These are phyloP conservation scores for Paramecium sonneborni DNA, from an alignment of 73 alveolate species.

Conservation along the genomic window DNA sequence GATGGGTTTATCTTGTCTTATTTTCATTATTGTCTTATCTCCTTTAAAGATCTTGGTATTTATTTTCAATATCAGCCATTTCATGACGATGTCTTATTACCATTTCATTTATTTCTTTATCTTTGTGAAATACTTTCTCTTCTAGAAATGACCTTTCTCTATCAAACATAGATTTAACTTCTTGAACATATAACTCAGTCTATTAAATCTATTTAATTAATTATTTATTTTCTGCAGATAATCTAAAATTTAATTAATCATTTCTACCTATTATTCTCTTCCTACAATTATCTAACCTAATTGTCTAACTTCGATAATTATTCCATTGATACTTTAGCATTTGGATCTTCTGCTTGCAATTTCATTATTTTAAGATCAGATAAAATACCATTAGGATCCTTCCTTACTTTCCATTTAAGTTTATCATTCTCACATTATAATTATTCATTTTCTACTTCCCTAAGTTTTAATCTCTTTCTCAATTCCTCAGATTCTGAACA, in stretches of 20 bases:
- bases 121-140: background rate
- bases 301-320: background rate
- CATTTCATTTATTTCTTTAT: slow-evolving; percentile 35
- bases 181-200: background rate
- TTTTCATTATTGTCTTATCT: background rate
- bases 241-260: background rate
- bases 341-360: background rate
- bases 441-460: slow-evolving; percentile 36
- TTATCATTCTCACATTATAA: slow-evolving; percentile 41
- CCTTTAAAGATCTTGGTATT: background rate
- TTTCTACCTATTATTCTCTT: background rate
- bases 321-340: background rate
- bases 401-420: slow-evolving; percentile 41
- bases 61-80: background rate
- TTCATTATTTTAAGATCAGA: slow-evolving; percentile 24
- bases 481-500: slow-evolving; percentile 26
- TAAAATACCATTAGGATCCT: slow-evolving; percentile 32
- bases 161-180: slow-evolving; percentile 33
- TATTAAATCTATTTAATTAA: background rate
- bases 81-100: background rate
- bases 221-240: slow-evolving; percentile 11
- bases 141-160: slow-evolving; percentile 38
- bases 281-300: background rate
- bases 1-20: background rate
- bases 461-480: slow-evolving; percentile 26